These are phyloP conservation scores for Lactifluus rugatus DNA, from an alignment of 768 basidiomycete genomes.

Conservation along the genomic window DNA sequence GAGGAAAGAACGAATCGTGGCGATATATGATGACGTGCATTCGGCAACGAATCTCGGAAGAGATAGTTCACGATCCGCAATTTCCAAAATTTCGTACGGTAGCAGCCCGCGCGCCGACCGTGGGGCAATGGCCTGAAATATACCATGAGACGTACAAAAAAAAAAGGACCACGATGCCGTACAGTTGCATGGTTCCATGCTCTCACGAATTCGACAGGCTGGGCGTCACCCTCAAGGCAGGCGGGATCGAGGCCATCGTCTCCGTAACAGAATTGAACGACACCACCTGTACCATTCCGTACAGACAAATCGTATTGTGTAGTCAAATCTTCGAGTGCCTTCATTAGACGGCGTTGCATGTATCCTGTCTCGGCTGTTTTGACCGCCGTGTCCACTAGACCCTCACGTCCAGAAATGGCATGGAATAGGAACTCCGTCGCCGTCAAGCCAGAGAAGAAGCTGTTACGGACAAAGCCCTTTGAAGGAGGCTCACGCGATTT, in stretches of 20 bases:
- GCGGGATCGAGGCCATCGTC: slow-evolving; percentile 97
- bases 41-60: slow-evolving; percentile 51
- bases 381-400: slow-evolving; percentile 97
- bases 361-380: slow-evolving; percentile 99
- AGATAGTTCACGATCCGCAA: slow-evolving; percentile 55
- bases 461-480: slow-evolving; percentile 96
- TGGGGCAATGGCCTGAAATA: slow-evolving; percentile 50
- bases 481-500: slow-evolving; percentile 93
- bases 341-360: slow-evolving; percentile 99
- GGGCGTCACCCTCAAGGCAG: slow-evolving; percentile 89
- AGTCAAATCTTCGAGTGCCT: slow-evolving; percentile 93
- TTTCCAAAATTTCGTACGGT: slow-evolving; percentile 77
- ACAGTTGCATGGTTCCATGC: slow-evolving; percentile 82
- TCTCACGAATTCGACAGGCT: slow-evolving; percentile 82
- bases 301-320: slow-evolving; percentile 96
- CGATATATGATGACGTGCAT: slow-evolving; percentile 63
- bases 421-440: slow-evolving; percentile 98
- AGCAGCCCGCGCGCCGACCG: slow-evolving; percentile 56
- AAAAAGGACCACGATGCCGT: slow-evolving; percentile 19
- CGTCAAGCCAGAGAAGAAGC: slow-evolving; percentile 85
- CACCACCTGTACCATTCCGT: slow-evolving; percentile 85
- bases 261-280: slow-evolving; percentile 95
- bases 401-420: slow-evolving; percentile 97
- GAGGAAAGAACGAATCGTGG: slow-evolving; percentile 63
- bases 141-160: neutral